Evolutionary conservation across 1,284 basidiomycete species (phyloP).

Genomic region (Rhodotorula sp.): DNA sequence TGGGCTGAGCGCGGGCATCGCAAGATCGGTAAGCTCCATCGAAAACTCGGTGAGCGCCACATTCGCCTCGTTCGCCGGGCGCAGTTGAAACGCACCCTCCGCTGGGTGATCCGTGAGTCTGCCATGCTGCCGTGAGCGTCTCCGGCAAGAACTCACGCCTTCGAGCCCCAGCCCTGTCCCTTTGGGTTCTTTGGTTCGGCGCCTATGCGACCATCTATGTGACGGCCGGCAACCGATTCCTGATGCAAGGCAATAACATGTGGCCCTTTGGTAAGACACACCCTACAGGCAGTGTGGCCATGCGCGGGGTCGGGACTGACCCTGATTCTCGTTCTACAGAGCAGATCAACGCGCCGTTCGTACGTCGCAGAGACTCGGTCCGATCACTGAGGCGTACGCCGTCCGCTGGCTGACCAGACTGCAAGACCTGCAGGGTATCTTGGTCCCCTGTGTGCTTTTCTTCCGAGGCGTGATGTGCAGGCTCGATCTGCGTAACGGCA

Average conservation of each 20-base stretch:
- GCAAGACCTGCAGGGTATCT: neutral
- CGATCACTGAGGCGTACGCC: neutral
- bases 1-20: neutral
- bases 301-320: neutral
- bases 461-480: neutral
- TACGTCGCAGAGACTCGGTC: neutral
- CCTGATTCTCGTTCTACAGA: neutral
- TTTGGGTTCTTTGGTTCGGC: neutral
- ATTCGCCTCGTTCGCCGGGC: neutral
- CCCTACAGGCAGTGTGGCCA: neutral
- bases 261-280: neutral
- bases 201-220: neutral
- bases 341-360: conserved; percentile 8
- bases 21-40: too few relatives aligned
- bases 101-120: neutral
- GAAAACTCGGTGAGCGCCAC: neutral
- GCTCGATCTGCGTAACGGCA: neutral
- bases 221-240: conserved; percentile 9
- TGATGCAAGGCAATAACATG: conserved; percentile 10
- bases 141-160: neutral
- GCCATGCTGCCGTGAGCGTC: accelerated
- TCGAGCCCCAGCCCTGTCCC: neutral
- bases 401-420: neutral
- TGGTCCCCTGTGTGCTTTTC: neutral
- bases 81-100: neutral